Base-by-base conservation (phyloP, 1,284 basidiomycete species). In the Ganoderma multipileum region DNA sequence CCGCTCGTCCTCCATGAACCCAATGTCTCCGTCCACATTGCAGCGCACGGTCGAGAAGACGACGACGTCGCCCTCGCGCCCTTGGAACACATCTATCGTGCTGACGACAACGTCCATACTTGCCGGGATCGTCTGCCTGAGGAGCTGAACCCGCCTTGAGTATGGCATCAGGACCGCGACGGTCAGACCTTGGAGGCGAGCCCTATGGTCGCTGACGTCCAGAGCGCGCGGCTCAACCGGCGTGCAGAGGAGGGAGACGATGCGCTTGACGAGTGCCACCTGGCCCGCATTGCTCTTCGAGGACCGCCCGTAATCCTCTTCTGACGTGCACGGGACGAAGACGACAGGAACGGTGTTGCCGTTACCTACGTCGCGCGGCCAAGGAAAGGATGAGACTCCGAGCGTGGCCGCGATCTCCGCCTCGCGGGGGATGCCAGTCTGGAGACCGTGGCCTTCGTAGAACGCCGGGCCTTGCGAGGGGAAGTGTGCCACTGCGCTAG, bases 21-120 rank as follows among this genome's bases (percentile, higher is more conserved):
- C 92, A 70, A 91, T 88, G 69, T 88, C 87, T 5, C 82, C 82
- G 42, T 81, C 80, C 18, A 72, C 80, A 72, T 93, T 92, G 69
- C 86, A 87, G 12, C 92, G 84, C 18, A 94, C 91, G 2, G 89
- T 89, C 0, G 89, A 89, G 73, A 93, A 91, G 55, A 95, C 83
- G 68, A 94, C 85, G 39, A 92, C 83, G 64, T 91, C 89, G 74
- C 89, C 89, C 76, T 94, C 92, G 47, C 91, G 82, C 2, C 93
- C 92, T 76, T 94, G 92, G 76, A 93, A 94, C 0, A 89, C 89
- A 72, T 93, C 91, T 68, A 93, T 86, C 0, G 91, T 93, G 38
- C 38, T 39, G 6, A 3, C 2, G 38, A 71, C 69, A 1, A 61
- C 71, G 23, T 84, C 79, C 64, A 85, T 78, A 20, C 79, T 76